Conservation (phyloP, 2,329 filamentous ascomycete genomes). For the Verruconis gallopava region DNA sequence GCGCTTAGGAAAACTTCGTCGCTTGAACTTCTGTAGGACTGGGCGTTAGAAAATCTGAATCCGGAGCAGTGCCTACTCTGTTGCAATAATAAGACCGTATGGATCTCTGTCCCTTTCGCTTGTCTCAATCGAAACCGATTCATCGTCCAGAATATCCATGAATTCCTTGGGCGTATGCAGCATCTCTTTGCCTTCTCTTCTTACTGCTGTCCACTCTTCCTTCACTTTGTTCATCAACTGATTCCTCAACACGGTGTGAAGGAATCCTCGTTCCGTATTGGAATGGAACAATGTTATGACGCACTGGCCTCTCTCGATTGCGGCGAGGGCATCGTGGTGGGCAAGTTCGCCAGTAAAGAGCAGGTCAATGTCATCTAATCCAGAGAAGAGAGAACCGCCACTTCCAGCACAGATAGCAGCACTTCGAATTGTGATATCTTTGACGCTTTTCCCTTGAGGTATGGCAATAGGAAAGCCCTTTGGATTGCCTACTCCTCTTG, state of each 20-base stretch:
- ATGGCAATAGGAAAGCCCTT: conserved; percentile 51
- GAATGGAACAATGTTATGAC: conserved; percentile 84
- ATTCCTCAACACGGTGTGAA: conserved; percentile 55
- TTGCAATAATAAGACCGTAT: conserved; percentile 60
- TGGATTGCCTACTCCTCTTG: conserved; percentile 51
- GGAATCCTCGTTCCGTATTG: conserved; percentile 79
- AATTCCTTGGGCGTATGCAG: conserved; percentile 26
- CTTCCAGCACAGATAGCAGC: conserved; percentile 86
- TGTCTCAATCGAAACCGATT: conserved; percentile 51
- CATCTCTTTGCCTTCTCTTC: conserved; percentile 26
- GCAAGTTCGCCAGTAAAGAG: conserved; percentile 86
- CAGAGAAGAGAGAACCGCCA: conserved; percentile 62
- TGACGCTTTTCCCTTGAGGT: conserved; percentile 43
- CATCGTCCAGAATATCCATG: conserved; percentile 38
- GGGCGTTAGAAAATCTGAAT: too few relatives aligned
- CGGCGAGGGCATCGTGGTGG: conserved; percentile 81
- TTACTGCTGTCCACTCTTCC: conserved; percentile 39
- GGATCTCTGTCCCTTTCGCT: conserved; percentile 79
- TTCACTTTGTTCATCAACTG: conserved; percentile 49
- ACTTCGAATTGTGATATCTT: conserved; percentile 46
- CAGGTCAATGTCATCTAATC: conserved; percentile 56
- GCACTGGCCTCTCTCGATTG: conserved; percentile 69
- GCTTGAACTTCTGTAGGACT: too few relatives aligned
- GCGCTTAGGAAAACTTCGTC: too few relatives aligned
- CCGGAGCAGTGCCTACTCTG: too few relatives aligned